Base-by-base conservation (phyloP, 148 eudicot species). In the Diospyros kaki region DNA sequence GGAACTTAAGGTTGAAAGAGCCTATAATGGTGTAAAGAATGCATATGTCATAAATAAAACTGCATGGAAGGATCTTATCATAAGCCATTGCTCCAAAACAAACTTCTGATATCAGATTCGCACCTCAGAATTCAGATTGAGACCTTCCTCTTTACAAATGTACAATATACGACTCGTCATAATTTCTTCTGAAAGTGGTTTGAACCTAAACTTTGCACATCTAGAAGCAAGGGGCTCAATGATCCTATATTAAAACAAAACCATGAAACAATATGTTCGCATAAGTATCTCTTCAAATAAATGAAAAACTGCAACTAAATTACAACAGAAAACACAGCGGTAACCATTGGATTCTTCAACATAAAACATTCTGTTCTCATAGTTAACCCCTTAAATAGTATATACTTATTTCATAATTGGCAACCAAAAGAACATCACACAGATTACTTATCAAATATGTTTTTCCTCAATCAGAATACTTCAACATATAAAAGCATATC, bases 121-220 rank as follows among this genome's bases (percentile, higher is more conserved):
- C 59, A 94, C 98, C 93, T 90, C 89, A 60, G 92, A 73, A 89
- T 94, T 93, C 82, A 94, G 69, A 87, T 86, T 79, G 75, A 92
- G 88, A 73, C 95, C 87, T 82, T 94, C 98, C 82, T 90, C 97
- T 18, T 83, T 73, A 84, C 98, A 94, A 58, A 94, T 94, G 80
- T 92, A 87, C 82, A 83, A 64, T 76, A 94, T 83, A 66, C 93
- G 97, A 67, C 73, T 83, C 73, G 58, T 94, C 98, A 94, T 92
- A 64, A 92, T 81, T 59, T 87, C 97, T 85, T 90, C 91, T 14
- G 97, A 79, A 73, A 94, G 97, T 66, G 98, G 98, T 78, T 94
- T 94, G 72, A 94, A 94, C 82, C 98, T 87, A 76, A 94, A 94
- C 64, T 94, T 94, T 58, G 98, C 98, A 83, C 98, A 94, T 86